phyloP scores from a whole-genome alignment of 768 basidiomycete genomes.

The Suillus paluster region DNA sequence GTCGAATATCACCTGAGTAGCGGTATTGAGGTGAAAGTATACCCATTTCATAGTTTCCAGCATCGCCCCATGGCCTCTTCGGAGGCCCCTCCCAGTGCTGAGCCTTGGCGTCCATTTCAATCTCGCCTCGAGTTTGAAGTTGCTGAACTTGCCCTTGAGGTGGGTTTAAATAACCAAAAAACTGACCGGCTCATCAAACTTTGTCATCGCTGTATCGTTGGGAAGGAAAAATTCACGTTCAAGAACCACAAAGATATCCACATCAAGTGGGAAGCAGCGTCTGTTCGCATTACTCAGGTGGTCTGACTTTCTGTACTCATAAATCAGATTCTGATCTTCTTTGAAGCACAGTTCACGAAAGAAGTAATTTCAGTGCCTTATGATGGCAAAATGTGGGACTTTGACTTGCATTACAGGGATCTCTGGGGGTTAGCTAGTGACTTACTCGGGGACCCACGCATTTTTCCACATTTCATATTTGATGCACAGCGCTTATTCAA shows the following conservation, averaged over 20 bases:
- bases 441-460: constrained; percentile 28
- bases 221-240: constrained; percentile 20
- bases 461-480: constrained; percentile 33
- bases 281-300: constrained; percentile 11
- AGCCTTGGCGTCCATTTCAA: constrained; percentile 37
- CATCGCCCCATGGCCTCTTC: neutral
- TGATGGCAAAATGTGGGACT: constrained; percentile 17
- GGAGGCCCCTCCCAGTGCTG: neutral
- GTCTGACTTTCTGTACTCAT: neutral
- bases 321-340: neutral
- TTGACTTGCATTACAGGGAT: constrained; percentile 10
- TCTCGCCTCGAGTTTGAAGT: constrained; percentile 36
- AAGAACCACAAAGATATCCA: constrained; percentile 22
- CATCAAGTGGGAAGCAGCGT: constrained; percentile 23
- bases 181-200: constrained; percentile 25
- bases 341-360: constrained; percentile 18
- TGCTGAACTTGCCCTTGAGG: constrained; percentile 28
- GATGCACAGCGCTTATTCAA: constrained; percentile 34
- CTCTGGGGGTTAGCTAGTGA: constrained; percentile 34
- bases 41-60: constrained; percentile 20
- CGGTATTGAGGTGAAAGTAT: constrained; percentile 7
- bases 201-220: constrained; percentile 5
- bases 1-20: constrained; percentile 27
- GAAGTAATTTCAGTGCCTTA: constrained; percentile 21
- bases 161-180: constrained; percentile 21